Percentiles rank a stretch among this genome's conserved stretches.
These are phyloP conservation scores for Plasmodium fragile DNA, from an alignment of 169 alveolate species.

Conservation along the genomic window DNA sequence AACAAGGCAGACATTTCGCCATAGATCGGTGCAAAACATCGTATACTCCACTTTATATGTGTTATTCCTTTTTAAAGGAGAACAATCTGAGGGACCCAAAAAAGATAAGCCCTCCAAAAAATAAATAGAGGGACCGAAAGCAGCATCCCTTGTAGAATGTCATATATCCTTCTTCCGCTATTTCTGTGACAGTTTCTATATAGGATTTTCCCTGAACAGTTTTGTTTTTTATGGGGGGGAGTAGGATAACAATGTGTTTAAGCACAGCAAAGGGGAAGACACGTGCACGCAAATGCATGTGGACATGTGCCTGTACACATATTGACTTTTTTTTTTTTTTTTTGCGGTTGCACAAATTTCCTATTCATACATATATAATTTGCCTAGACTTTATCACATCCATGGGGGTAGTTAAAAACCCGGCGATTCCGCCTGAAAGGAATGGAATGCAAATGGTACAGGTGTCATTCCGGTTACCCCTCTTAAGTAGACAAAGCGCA, in stretches of 20 bases:
- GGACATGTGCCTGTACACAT: not conserved
- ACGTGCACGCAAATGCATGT: not conserved
- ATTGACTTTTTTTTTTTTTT: not conserved
- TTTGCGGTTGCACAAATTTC: not conserved
- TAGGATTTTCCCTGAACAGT: conserved; percentile 32
- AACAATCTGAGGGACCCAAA: conserved; percentile 65
- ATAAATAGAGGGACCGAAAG: conserved; percentile 46
- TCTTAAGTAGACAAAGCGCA: conserved; percentile 12
- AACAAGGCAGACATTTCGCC: not conserved
- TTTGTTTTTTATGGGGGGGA: not conserved
- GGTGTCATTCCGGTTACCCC: conserved; percentile 13
- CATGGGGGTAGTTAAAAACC: conserved; percentile 94
- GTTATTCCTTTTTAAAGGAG: conserved; percentile 21
- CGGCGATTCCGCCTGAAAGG: conserved; percentile 95
- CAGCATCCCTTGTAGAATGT: conserved; percentile 62
- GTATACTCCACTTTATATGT: not conserved
- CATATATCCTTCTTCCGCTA: conserved; percentile 42
- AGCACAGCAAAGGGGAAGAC: not conserved
- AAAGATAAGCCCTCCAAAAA: conserved; percentile 51
- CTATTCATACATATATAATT: conserved; percentile 91
- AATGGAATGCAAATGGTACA: not conserved
- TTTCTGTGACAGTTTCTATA: conserved; percentile 29
- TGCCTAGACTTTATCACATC: conserved; percentile 97
- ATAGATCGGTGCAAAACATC: not conserved
- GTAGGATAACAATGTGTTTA: not conserved